Evolutionary conservation across 768 basidiomycete genomes (phyloP).

Genomic region (Pholiota molesta): DNA sequence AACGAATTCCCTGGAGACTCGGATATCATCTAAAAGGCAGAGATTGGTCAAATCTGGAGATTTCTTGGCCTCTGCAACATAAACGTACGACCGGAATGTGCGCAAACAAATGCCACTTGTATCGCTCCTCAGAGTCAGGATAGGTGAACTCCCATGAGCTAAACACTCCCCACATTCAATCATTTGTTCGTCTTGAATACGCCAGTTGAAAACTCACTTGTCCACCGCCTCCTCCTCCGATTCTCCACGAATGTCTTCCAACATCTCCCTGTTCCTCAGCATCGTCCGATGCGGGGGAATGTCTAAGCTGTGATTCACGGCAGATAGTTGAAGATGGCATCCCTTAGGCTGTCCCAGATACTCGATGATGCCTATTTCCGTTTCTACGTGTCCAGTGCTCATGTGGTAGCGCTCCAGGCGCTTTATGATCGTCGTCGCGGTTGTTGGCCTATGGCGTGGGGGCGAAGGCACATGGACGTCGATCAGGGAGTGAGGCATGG

Average conservation of each 20-base stretch:
- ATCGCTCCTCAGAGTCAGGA: conserved; percentile 32
- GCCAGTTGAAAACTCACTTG: conserved; percentile 6
- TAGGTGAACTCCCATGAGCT: conserved; percentile 42
- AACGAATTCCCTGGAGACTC: conserved; percentile 26
- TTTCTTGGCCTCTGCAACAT: not conserved
- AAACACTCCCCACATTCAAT: not conserved
- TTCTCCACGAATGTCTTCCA: not conserved
- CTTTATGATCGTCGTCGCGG: conserved; percentile 29
- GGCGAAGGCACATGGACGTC: conserved; percentile 3
- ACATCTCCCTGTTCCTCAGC: not conserved
- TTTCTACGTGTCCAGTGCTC: conserved; percentile 34
- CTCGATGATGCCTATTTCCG: conserved; percentile 35
- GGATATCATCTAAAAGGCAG: conserved; percentile 28
- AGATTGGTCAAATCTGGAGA: not conserved
- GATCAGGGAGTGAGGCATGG: conserved; percentile 4
- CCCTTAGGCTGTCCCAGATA: conserved; percentile 20
- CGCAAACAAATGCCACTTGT: conserved; percentile 42
- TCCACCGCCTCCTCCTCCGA: conserved; percentile 8
- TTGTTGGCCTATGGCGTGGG: conserved; percentile 11
- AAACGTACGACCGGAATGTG: conserved; percentile 37
- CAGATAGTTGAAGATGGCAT: conserved; percentile 27
- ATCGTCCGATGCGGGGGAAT: conserved; percentile 11
- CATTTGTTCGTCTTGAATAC: not conserved
- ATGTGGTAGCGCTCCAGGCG: conserved; percentile 29
- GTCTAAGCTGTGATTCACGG: conserved; percentile 13